A percentile compares a stretch with the other conserved stretches of the same genome.
These are phyloP conservation scores for Amanita rimosa DNA, from an alignment of 768 basidiomycete species.

Conservation along the genomic window DNA sequence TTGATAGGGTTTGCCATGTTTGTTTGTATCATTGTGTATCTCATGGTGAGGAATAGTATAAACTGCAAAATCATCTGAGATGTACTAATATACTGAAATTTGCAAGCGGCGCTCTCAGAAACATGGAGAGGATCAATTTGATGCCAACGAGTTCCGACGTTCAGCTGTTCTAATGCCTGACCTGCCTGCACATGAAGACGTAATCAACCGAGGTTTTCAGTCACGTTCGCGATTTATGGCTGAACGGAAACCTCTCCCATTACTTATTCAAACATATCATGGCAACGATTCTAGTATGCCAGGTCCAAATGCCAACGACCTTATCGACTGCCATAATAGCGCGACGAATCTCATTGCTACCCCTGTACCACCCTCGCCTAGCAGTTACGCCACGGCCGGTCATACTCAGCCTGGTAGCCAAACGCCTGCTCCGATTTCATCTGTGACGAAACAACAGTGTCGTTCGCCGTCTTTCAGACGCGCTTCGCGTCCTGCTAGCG, in stretches of 20 bases:
- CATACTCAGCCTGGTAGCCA: not conserved
- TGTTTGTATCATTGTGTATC: not conserved
- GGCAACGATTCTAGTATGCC: not conserved
- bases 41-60: not conserved
- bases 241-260: conserved; percentile 28
- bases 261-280: not conserved
- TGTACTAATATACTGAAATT: not conserved
- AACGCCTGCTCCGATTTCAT: not conserved
- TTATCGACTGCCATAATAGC: not conserved
- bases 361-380: not conserved
- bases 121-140: conserved; percentile 32
- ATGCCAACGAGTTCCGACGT: conserved; percentile 48
- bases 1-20: not conserved
- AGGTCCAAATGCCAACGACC: not conserved
- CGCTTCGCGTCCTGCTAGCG: conserved; percentile 2
- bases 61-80: not conserved
- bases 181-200: conserved; percentile 12
- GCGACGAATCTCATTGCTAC: not conserved
- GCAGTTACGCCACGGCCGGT: not conserved
- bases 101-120: conserved; percentile 10
- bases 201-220: conserved; percentile 30
- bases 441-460: not conserved
- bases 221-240: conserved; percentile 58
- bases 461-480: not conserved
- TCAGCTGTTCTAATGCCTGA: conserved; percentile 56